Percentiles rank a stretch among this genome's conserved stretches.
Evolutionary conservation across 257 asterid genomes (phyloP).

Genomic region (Plectranthus barbatus): DNA sequence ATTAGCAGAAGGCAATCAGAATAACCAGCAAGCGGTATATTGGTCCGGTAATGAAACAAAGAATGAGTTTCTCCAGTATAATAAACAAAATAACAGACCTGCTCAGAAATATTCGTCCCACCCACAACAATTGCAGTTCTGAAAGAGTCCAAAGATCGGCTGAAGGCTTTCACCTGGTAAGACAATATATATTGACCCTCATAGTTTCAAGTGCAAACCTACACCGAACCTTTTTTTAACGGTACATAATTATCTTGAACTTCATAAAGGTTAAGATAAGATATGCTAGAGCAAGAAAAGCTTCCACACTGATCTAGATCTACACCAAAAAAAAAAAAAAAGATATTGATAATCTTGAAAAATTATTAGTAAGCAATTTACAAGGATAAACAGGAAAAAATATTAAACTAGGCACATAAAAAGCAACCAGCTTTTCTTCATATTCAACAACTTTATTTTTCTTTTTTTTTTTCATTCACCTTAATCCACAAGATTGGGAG

Average conservation of each 20-base stretch:
- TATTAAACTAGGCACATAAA: neutral
- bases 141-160: slow-evolving; percentile 64
- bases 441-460: neutral
- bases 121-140: slow-evolving; percentile 85
- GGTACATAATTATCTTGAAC: slow-evolving; percentile 4
- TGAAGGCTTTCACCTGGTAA: slow-evolving; percentile 84
- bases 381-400: neutral
- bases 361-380: neutral
- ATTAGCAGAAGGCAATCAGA: slow-evolving; percentile 22
- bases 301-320: neutral
- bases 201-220: slow-evolving; percentile 6
- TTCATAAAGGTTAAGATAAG: neutral
- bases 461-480: neutral
- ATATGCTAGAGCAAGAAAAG: neutral
- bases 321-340: neutral
- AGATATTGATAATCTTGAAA: neutral
- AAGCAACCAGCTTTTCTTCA: neutral
- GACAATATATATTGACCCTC: slow-evolving; percentile 3
- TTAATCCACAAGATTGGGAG: neutral
- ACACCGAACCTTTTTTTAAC: slow-evolving; percentile 2
- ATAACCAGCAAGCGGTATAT: neutral
- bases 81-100: slow-evolving; percentile 33
- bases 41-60: neutral
- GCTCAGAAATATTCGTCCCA: slow-evolving; percentile 80
- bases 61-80: neutral